Evolutionary conservation across 495 filamentous ascomycete genomes (phyloP), one percentile per base, ranked within the genome.

Genomic region (Staphylotrichum longicolle): DNA sequence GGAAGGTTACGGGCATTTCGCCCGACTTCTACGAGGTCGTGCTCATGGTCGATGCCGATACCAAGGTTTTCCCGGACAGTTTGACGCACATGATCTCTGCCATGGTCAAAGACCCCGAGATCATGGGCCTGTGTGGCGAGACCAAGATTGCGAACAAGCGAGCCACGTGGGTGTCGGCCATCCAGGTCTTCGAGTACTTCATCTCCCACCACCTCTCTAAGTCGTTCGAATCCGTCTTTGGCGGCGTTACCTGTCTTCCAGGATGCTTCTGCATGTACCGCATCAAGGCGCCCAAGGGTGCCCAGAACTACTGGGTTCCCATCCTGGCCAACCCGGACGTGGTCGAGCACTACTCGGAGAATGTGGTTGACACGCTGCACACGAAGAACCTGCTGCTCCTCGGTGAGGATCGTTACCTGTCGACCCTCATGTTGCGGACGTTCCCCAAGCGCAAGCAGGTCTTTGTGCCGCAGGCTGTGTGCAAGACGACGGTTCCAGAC

Each of bases 181-280:
- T 99, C 70, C 95, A 99, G 78, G 95, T 99, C n/a, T 99, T 99
- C 69, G 95, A 99, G 79, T 97, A 98, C 77, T 99, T 97, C 78
- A 93, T 99, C 74, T 97, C 93, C 3, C 95, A 99, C 72, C 95
- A 99, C 69, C 84, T 95, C 65, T 85, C 91, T 55, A 99, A 99
- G 70, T 90, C 92, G 7, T 99, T 99, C 77, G 95, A 99, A 74
- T 96, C 93, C 6, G 89, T 96, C 57, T 99, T 99, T 70, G 95
- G 95, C 72, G 95, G 95, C 88, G 95, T 99, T 32, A 99, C 95
- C 66, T 99, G 95, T 84, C 81, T 99, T 33, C 95, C 95, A 3
- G 95, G 95, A 51, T 99, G 95, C 80, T 99, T 99, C 86, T 96
- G 91, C 81, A 99, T 99, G 95, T 99, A 99, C 77, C 89, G 95